Base-by-base conservation (phyloP, 768 basidiomycete genomes). In the Panaeolus papilionaceus region DNA sequence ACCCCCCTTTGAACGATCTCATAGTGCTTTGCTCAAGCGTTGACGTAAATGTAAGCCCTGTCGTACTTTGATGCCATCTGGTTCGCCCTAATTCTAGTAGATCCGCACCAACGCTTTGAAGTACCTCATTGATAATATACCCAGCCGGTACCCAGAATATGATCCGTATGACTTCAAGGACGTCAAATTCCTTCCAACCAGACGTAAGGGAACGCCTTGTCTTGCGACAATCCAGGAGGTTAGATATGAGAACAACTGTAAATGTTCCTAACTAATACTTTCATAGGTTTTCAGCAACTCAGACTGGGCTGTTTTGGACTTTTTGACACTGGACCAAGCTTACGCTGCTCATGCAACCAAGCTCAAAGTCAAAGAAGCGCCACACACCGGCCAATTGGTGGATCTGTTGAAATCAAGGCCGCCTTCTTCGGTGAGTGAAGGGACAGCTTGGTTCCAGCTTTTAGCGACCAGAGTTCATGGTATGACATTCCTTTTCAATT, bases 41-140 rank as follows among this genome's bases (percentile, higher is more conserved):
- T 3, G 84, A 91, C 69, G 64, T 79, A 6, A 72, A 75, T 62
- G 84, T 84, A 68, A 33, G 73, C 11, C 33, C 3, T 33, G 3
- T 33, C 33, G 5, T 28, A 18, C 61, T 38, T 28, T 58, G 38
- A 26, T 16, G 9, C 37, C 51, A 23, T 61, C 38, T 18, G n/a
- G 26, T 16, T 38, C 11, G 23, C 37, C 47, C 33, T 44, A 63
- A 51, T 61, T 65, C 18, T 4, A 8, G 10, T 18, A 83, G 72
- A 76, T 86, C 42, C 87, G 88, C n/a, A 72, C 80, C 5, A 77
- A 80, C 10, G 95, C 95, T 0, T 81, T 98, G 65, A 88, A 89
- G 66, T 99, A 97, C 79, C 83, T 98, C 38, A 78, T 96, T 54
- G 90, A 94, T 63, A 92, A 96, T 72, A 82, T 90, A 37, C 75